Evolutionary conservation across 2,329 filamentous ascomycete genomes (phyloP), one percentile per base, ranked within the genome.

Genomic region (Penicillium sumatraense): DNA sequence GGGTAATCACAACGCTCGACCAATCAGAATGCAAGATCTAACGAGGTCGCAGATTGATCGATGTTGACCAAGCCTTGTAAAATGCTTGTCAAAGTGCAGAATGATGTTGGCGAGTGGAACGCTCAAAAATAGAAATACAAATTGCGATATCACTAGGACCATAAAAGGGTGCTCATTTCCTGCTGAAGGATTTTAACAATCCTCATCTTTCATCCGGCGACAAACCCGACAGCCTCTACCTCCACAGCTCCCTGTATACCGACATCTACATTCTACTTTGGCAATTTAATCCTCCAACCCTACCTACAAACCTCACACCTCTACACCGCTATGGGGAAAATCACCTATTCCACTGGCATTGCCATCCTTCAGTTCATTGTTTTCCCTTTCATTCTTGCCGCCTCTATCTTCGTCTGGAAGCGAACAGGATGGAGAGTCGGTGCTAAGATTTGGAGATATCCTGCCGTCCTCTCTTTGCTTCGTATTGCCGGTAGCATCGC

Each of bases 331-430:
- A 68, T 65, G 66, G 60, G 59, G 2, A 50, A 38, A 1, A 49
- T 71, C 2, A 62, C 52, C n/a, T 70, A 71, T 46, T 45, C 57
- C 13, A 57, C 70, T 44, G 65, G 65, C 21, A 65, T 72, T n/a
- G 68, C 68, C 16, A 68, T 68, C 46, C 58, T 70, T 5, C 68
- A 71, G 51, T 63, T 72, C 29, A 56, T 68, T 29, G 21, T 64
- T 2, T 72, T 69, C 29, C 63, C 68, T 3, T 51, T 68, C 20
- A 58, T 67, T 14, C 56, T 71, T 10, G 60, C 56, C 7, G 60
- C 61, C 26, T 62, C 58, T 1, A 14, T 70, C 24, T 60, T 69
- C 38, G 64, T 69, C 26, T 70, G 68, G 60, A 65, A 55, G 1
- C 61, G 64, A 1, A 56, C 64, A 11, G 68, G 69, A 24, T 70